phyloP scores from a whole-genome alignment of 169 alveolate genomes.

The Cardiosporidium cionae region DNA sequence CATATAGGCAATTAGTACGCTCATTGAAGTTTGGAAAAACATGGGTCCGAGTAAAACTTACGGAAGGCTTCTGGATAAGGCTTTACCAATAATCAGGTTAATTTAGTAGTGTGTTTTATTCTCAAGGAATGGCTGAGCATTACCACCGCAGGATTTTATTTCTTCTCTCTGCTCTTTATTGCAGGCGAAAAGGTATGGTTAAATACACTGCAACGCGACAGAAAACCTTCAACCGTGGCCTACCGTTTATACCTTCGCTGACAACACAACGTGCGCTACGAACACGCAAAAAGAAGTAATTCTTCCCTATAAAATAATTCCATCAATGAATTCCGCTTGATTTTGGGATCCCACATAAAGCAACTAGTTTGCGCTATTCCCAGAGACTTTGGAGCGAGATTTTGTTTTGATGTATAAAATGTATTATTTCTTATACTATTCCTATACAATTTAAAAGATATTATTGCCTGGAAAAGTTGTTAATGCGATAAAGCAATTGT shows the following conservation, averaged over 20 bases:
- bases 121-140: not conserved
- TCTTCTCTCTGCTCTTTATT: not conserved
- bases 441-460: no score
- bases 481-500: no score
- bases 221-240: not conserved
- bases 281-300: not conserved
- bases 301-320: not conserved
- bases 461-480: no score
- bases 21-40: conserved; percentile 34
- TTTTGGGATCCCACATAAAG: no score
- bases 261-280: not conserved
- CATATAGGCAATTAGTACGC: conserved; percentile 27
- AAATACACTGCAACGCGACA: not conserved
- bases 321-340: no score
- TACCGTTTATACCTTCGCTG: not conserved
- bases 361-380: no score
- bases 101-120: not conserved
- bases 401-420: no score
- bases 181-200: not conserved
- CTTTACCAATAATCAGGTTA: conserved; percentile 35
- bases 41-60: conserved; percentile 30
- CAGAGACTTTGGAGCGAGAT: no score
- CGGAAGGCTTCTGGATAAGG: conserved; percentile 22
- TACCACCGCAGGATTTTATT: not conserved
- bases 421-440: no score